Conservation (phyloP, 225 moss, liverwort and hornwort genomes). For the Asterella californica region DNA sequence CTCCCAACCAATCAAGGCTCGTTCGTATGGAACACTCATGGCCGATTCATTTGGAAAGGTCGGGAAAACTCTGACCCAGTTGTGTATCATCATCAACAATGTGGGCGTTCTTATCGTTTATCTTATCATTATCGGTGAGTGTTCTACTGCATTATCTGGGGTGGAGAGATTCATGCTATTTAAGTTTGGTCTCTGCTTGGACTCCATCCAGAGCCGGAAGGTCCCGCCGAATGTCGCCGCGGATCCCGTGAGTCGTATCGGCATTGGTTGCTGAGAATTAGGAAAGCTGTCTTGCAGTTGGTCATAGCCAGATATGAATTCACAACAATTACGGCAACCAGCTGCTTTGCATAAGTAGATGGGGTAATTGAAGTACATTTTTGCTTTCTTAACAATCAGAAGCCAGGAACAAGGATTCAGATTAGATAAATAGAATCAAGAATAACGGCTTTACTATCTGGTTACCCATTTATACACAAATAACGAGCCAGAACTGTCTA, state of each 20-base stretch:
- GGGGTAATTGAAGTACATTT: too few relatives aligned
- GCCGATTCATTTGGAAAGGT: constrained; percentile 54
- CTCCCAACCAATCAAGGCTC: constrained; percentile 56
- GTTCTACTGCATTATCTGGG: background rate
- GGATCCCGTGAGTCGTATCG: background rate
- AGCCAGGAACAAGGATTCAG: background rate
- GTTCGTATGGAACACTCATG: constrained; percentile 87
- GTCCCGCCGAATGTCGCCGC: background rate
- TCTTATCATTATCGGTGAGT: constrained; percentile 80
- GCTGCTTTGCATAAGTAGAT: too few relatives aligned
- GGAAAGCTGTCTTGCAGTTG: background rate
- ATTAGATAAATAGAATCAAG: background rate
- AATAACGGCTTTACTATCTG: background rate
- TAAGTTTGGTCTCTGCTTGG: background rate
- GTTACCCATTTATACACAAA: too few relatives aligned
- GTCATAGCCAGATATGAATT: background rate
- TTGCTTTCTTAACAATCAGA: too few relatives aligned
- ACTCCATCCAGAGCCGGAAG: background rate
- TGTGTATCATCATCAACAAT: constrained; percentile 81
- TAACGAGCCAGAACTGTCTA: too few relatives aligned
- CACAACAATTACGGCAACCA: too few relatives aligned
- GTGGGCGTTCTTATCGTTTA: constrained; percentile 82
- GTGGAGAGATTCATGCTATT: background rate
- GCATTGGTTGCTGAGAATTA: background rate
- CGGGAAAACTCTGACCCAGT: constrained; percentile 58